Conservation (phyloP, 2,329 filamentous ascomycete genomes). For the Cladosporium sp. region DNA sequence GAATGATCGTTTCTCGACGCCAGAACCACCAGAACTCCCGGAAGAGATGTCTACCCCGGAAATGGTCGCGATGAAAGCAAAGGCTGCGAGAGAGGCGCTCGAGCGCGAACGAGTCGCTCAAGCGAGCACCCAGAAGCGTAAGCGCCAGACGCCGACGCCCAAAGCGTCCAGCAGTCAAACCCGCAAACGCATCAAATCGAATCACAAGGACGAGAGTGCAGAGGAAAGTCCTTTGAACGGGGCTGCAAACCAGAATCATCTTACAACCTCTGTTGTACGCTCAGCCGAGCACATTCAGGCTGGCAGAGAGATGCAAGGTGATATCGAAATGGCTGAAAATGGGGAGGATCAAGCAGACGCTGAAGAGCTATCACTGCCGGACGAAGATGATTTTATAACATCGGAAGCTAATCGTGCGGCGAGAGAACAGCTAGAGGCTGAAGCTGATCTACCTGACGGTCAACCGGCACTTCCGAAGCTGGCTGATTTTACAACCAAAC, state of each 20-base stretch:
- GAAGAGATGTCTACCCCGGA: slow-evolving; percentile 4
- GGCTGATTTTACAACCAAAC: no score
- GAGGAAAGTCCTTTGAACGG: background rate
- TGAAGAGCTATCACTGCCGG: background rate
- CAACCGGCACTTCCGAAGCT: no score
- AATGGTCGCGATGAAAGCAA: background rate
- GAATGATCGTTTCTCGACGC: background rate
- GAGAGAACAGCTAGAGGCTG: slow-evolving; percentile 18
- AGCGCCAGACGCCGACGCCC: slow-evolving; percentile 2
- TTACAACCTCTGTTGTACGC: no score
- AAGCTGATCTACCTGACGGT: slow-evolving; percentile 4
- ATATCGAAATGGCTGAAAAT: background rate
- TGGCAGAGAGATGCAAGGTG: background rate
- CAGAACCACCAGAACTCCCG: background rate
- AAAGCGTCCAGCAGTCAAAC: background rate
- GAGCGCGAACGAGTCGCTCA: background rate
- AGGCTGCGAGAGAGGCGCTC: background rate
- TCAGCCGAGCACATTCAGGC: background rate
- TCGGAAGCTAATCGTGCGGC: slow-evolving; percentile 23
- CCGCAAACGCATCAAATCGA: slow-evolving; percentile 8
- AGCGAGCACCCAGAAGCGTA: slow-evolving; percentile 6
- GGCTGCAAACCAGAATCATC: background rate
- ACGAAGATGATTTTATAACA: slow-evolving; percentile 14
- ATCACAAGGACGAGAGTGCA: background rate
- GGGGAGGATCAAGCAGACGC: background rate